Evolutionary conservation across 129 eudicot species (phyloP), one percentile per base, ranked within the genome.

Genomic region (Deinandra increscens): DNA sequence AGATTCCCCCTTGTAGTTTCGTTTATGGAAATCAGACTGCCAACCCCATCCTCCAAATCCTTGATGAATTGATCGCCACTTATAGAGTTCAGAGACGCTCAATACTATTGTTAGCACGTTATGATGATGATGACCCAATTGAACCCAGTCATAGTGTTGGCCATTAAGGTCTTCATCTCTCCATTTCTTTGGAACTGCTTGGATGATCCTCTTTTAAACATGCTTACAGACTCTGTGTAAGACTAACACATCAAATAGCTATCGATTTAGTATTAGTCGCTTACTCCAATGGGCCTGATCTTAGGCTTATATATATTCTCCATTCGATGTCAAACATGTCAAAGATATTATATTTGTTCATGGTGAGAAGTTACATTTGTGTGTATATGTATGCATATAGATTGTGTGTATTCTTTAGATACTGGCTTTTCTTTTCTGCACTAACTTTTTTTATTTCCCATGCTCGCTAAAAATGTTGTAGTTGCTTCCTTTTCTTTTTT

Each of bases 321-420:
- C n/a, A n/a, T n/a, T 93, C 59, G 95, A 89, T 61, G 87, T 89
- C 84, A 89, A 83, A 79, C 96, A 93, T 85, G 95, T 85, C 42
- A 89, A 87, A 77, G 98, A 93, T 78, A 86, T 93, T 80, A 78
- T 83, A 66, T 89, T 84, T 49, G 78, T 93, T 64, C 91, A 93
- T 42, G 98, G 98, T 93, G 75, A 84, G 97, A 58, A 71, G 38
- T 75, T 69, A 48, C 56, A 66, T 17, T 14, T 51, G 29, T 36
- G 13, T 33, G 15, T 50, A 18, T 58, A 6, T 58, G 9, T 58
- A 13, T 54, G 3, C 26, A 11, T 54, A 10, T 20, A 4, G 5
- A 4, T 7, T 51, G 5, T 51, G 1, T 23, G 60, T 53, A 20
- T 53, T 56, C 8, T 37, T 12, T 56, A 22, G 17, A 56, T 56